Percentiles rank a stretch among this genome's conserved stretches.
phyloP scores from a whole-genome alignment of 805 yeast species.

The Yamadazyma phyllophila region DNA sequence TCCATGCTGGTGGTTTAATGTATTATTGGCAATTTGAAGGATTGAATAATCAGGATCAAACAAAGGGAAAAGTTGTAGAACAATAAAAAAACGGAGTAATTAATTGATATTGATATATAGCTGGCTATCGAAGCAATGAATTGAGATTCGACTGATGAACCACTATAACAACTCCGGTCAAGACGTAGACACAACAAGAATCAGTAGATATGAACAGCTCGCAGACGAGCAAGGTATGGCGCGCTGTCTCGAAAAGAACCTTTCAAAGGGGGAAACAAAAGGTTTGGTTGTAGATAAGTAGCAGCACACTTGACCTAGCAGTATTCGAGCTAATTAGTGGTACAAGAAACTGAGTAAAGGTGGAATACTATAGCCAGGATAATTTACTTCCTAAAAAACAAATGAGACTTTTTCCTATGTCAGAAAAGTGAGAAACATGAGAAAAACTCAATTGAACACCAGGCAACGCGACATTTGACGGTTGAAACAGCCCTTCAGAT shows the following conservation, averaged over 20 bases:
- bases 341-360: not conserved
- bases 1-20: conserved; percentile 9
- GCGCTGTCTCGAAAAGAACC: not conserved
- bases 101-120: too few relatives aligned
- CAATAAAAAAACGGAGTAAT: too few relatives aligned
- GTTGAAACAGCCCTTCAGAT: not conserved
- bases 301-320: not conserved
- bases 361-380: not conserved
- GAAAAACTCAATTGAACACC: conserved; percentile 1
- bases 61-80: not conserved
- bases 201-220: not conserved
- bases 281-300: not conserved
- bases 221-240: conserved; percentile 5
- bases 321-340: not conserved
- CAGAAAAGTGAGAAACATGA: conserved; percentile 4
- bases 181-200: not conserved
- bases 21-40: not conserved
- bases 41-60: not conserved
- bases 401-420: not conserved
- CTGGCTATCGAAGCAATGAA: too few relatives aligned
- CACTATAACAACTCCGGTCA: not conserved
- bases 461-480: not conserved
- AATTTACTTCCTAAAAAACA: not conserved
- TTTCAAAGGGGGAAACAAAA: not conserved
- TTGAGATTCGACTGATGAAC: too few relatives aligned